phyloP scores from a whole-genome alignment of 148 eudicot species.

The Tetragonia tetragonoides region DNA sequence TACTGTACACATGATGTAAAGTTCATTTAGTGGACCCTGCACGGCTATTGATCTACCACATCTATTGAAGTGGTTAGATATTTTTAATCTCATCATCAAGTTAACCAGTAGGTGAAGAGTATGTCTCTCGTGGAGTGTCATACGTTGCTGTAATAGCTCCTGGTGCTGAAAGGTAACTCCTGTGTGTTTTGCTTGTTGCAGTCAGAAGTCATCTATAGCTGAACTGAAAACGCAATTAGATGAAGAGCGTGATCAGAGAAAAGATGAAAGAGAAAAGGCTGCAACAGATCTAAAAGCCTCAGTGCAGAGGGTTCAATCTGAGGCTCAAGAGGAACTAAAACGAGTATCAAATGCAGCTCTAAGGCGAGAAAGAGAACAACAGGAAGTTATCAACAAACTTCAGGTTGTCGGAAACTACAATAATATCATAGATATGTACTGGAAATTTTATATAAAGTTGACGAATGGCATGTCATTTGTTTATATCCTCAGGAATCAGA shows the following conservation, averaged over 20 bases:
- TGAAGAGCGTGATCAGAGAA: slow-evolving; percentile 93
- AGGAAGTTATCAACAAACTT: slow-evolving; percentile 86
- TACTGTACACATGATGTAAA: neutral
- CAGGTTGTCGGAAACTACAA: slow-evolving; percentile 50
- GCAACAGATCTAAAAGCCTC: slow-evolving; percentile 57
- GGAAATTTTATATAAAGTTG: slow-evolving; percentile 7
- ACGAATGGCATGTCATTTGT: slow-evolving; percentile 11
- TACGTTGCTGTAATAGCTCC: neutral
- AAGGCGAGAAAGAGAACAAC: slow-evolving; percentile 76
- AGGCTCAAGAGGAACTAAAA: slow-evolving; percentile 81
- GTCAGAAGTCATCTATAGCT: slow-evolving; percentile 77
- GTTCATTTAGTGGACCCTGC: neutral
- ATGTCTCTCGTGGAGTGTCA: slow-evolving; percentile 4
- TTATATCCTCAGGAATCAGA: slow-evolving; percentile 65
- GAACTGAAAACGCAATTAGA: slow-evolving; percentile 69
- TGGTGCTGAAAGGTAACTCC: slow-evolving; percentile 5
- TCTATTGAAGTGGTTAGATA: neutral
- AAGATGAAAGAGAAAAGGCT: slow-evolving; percentile 87
- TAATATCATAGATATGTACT: neutral
- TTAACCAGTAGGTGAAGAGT: neutral
- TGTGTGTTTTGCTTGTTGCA: slow-evolving; percentile 34
- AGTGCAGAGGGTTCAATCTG: slow-evolving; percentile 69
- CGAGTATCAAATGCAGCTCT: slow-evolving; percentile 59
- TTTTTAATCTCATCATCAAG: neutral
- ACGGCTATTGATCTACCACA: neutral